Percentiles rank a stretch among this genome's conserved stretches.
These are phyloP conservation scores for Drechslerella dactyloides DNA, from an alignment of 2,329 filamentous ascomycete species.

Conservation along the genomic window DNA sequence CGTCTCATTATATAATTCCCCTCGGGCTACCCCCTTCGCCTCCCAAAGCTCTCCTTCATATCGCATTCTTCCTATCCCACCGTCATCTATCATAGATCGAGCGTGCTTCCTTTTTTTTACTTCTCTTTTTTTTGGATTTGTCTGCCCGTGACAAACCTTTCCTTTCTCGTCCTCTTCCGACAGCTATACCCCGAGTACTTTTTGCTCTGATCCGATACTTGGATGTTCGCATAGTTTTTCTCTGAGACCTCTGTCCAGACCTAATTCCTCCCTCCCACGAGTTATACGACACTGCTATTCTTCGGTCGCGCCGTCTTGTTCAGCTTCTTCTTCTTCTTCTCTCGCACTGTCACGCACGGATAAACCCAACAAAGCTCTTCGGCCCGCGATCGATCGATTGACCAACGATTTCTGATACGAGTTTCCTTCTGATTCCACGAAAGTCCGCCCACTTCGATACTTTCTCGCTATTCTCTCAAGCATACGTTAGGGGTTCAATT, in stretches of 20 bases:
- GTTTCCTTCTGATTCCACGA: constrained; percentile 15
- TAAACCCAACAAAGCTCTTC: background rate
- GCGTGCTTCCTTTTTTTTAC: constrained; percentile 12
- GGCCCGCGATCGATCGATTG: constrained; percentile 18
- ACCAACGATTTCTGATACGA: constrained; percentile 16
- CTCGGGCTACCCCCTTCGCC: background rate
- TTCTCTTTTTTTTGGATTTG: background rate
- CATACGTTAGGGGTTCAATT: constrained; percentile 22
- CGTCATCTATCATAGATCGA: constrained; percentile 18
- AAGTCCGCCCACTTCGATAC: background rate
- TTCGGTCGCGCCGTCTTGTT: constrained; percentile 1
- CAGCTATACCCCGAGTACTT: constrained; percentile 18
- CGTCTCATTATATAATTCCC: background rate
- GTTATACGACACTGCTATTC: constrained; percentile 4
- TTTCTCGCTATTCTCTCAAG: constrained; percentile 7
- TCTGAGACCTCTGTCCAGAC: background rate
- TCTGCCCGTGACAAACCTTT: constrained; percentile 18
- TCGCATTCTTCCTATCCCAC: constrained; percentile 6
- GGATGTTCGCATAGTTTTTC: constrained; percentile 13
- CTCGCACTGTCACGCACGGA: constrained; percentile 7
- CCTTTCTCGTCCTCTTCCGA: constrained; percentile 10
- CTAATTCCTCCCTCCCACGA: background rate
- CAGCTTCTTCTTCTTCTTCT: background rate
- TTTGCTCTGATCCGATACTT: background rate
- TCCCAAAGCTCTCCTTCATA: background rate